A percentile compares a stretch with the other conserved stretches of the same genome.
phyloP scores from a whole-genome alignment of 164 flowering plant species.

The Stephania cephalantha region DNA sequence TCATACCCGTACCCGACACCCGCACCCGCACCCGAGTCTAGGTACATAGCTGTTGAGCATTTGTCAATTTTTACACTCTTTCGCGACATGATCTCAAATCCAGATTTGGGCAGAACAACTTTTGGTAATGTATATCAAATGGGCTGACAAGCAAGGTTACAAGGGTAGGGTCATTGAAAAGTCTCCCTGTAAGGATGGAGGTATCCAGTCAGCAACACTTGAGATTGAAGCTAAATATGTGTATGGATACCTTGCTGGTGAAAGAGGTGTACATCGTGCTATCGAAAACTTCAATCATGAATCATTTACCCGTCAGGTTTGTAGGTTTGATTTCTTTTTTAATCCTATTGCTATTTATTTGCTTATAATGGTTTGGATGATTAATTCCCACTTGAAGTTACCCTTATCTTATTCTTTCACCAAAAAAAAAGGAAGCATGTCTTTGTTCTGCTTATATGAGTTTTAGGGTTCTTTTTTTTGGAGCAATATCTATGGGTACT shows the following conservation, averaged over 20 bases:
- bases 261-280: conserved; percentile 62
- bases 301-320: conserved; percentile 39
- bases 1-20: too few relatives aligned
- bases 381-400: not conserved
- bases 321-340: conserved; percentile 4
- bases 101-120: conserved; percentile 79
- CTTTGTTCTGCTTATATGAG: not conserved
- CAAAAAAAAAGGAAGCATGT: not conserved
- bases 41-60: too few relatives aligned
- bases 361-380: conserved; percentile 6
- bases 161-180: conserved; percentile 58
- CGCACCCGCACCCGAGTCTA: too few relatives aligned
- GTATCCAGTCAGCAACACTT: conserved; percentile 52
- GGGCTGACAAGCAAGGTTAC: conserved; percentile 78
- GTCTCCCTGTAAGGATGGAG: conserved; percentile 33
- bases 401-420: not conserved
- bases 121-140: conserved; percentile 61
- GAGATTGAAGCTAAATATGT: conserved; percentile 74
- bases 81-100: conserved; percentile 6
- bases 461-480: too few relatives aligned
- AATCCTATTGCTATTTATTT: not conserved
- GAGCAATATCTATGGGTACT: too few relatives aligned
- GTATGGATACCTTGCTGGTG: conserved; percentile 82
- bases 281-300: conserved; percentile 28
- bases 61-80: not conserved